Evolutionary conservation across 805 yeast species (phyloP), one percentile per base, ranked within the genome.

Genomic region (Candida arabinofermentans): DNA sequence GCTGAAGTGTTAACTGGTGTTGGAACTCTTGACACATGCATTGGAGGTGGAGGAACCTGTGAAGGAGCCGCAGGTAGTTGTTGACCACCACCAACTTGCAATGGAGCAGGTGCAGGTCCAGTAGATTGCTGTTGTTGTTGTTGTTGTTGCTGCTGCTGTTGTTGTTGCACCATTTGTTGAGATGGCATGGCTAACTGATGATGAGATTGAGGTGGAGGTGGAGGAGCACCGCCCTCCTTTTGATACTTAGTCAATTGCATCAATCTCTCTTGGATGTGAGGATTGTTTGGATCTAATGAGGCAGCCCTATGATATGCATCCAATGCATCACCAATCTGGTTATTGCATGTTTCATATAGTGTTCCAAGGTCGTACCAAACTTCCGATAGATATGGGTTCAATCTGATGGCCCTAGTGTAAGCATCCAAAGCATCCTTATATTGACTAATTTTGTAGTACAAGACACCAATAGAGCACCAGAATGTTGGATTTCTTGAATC

Each of bases 301-400:
- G 95, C 96, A 4, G 99, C 99, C 50, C 95, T 93, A 57, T 86
- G 86, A 61, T 93, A 93, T 2, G 99, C 99, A 65, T 93, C 98
- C 49, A 93, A 70, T 1, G 99, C 99, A 62, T 93, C 99, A 46
- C 83, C 77, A 45, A 89, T 76, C 67, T 93, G 99, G 67, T 91
- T 90, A 66, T 90, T 93, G 69, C 99, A 93, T 27, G 97, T 88
- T 66, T 93, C 99, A 64, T 93, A 93, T 32, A 93, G 70, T 5
- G 98, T 93, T 44, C 99, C 99, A 59, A 93, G 75, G 66, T 93
- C 99, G 66, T 93, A 93, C 99, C 99, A 93, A 21, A 93, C 99
- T 65, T 93, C 99, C 46, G 93, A 81, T 51, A 93, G 85, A 69
- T 90, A 90, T 13, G 99, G 99, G 55, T 93, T 93, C 56, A 93